Base-by-base conservation (phyloP, 2,329 filamentous ascomycete species). In the Colletotrichum siamense region DNA sequence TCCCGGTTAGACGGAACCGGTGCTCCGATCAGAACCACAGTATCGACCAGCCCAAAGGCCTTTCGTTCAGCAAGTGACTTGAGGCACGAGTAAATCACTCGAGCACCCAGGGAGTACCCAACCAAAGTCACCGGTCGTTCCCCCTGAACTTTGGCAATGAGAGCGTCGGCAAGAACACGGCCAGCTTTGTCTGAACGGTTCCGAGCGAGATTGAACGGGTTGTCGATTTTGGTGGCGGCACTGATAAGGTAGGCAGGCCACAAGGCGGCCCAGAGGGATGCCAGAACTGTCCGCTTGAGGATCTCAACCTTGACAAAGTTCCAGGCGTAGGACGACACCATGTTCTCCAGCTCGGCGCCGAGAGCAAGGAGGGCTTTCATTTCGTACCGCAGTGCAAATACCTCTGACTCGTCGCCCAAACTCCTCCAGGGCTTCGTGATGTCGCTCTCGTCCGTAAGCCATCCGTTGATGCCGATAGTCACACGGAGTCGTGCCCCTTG, bases 381-480 rank as follows among this genome's bases (percentile, higher is more conserved):
- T 84, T 98, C 96, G 86, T 94, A 98, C 5, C 95, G 91, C 8
- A 98, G 87, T 2, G 95, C 96, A 81, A 98, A 98, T 0, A 95
- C 92, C 83, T 98, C 96, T 2, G 94, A 90, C 77, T 94, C 90
- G 36, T 91, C 87, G 4, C 92, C 91, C 15, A 98, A 88, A 34
- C 94, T 92, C 36, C 91, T 90, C 96, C 96, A 98, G 0, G 96
- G 96, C 77, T 91, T 91, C 7, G 94, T 90, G 30, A 98, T 91
- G 79, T 98, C 95, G 34, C 94, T 91, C 78, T 94, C 92, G 9
- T 92, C 89, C 4, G 91, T 93, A 15, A 98, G 88, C 96, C 96
- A 98, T 44, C 96, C 96, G 76, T 95, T 96, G 78, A 98, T 92
- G 10, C 95, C 95, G 74, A 98, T 95, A 0, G 95, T 96, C 5